These are phyloP conservation scores for Vigna unguiculata DNA, from an alignment of 306 rosid species.

Conservation along the genomic window DNA sequence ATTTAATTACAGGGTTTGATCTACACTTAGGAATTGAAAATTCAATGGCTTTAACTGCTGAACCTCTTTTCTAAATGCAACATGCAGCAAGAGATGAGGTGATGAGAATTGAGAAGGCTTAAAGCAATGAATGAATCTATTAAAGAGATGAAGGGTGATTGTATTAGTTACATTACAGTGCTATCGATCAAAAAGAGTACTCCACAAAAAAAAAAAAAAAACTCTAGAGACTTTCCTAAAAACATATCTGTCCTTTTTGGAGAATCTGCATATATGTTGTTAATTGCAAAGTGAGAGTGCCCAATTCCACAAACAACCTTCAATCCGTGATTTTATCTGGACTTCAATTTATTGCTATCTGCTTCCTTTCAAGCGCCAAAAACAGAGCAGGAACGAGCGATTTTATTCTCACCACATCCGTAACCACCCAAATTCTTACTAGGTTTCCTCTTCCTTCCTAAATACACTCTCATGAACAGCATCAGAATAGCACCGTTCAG, in stretches of 20 bases:
- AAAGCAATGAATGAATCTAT: neutral
- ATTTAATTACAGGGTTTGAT: neutral
- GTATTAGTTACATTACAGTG: neutral
- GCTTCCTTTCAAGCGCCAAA: neutral
- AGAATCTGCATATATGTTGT: neutral
- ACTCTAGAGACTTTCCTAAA: neutral
- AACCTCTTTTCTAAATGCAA: neutral
- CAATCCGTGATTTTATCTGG: neutral
- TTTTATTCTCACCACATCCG: neutral
- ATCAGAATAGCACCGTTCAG: slow-evolving; percentile 64
- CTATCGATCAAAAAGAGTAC: neutral
- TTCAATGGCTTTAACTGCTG: neutral
- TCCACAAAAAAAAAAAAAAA: neutral
- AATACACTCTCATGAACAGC: slow-evolving; percentile 57
- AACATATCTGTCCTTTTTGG: neutral
- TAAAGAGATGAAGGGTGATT: neutral
- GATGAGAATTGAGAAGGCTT: neutral
- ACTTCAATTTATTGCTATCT: slow-evolving; percentile 32
- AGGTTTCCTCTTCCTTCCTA: slow-evolving; percentile 39
- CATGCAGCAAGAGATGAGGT: no score
- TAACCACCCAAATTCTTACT: neutral
- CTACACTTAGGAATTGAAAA: no score
- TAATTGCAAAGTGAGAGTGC: neutral
- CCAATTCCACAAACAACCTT: neutral
- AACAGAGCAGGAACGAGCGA: slow-evolving; percentile 18